Base-by-base conservation (phyloP, 2,329 filamentous ascomycete genomes). In the Sclerotinia minor region DNA sequence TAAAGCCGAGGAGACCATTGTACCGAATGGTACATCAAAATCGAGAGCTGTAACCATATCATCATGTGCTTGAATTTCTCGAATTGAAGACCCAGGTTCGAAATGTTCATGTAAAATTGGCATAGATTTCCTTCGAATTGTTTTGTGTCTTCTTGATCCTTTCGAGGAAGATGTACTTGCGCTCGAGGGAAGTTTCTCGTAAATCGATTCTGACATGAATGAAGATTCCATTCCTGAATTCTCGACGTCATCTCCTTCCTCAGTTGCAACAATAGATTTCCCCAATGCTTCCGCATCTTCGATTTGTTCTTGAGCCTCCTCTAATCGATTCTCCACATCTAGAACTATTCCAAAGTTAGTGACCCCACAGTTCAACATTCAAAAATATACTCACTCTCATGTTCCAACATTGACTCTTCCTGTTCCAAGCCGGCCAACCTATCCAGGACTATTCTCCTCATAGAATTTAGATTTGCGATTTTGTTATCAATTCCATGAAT, bases 121-220 rank as follows among this genome's bases (percentile, higher is more conserved):
- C 90, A 96, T 96, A 0, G 94, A 96, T 79, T 91, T 92, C 70
- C 90, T 86, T 67, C 89, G 84, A 70, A 85, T 84, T 50, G 84
- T 86, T 77, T 87, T 84, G 55, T 79, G 79, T 72, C 83, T 83
- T 75, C 82, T 84, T 9, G 83, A 77, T 74, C 82, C 64, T 64
- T 67, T 67, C 35, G 65, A 83, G 9, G 83, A 79, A 1, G 85
- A 81, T 2, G 84, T 83, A 73, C 79, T 83, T 29, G 78, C 78
- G 38, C 80, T 76, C 13, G 81, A 80, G 0, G 94, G 92, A 11
- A 99, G 81, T 79, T 97, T 97, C 73, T 96, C 91, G 78, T 98
- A 99, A 73, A 99, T 92, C 17, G 94, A 97, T 78, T 97, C 92
- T 3, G 95, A 97, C 95, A 98, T 98, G 81, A 98, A 99, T 0